Base-by-base conservation (phyloP, 129 eudicot genomes). In the Pulicaria dysenterica region DNA sequence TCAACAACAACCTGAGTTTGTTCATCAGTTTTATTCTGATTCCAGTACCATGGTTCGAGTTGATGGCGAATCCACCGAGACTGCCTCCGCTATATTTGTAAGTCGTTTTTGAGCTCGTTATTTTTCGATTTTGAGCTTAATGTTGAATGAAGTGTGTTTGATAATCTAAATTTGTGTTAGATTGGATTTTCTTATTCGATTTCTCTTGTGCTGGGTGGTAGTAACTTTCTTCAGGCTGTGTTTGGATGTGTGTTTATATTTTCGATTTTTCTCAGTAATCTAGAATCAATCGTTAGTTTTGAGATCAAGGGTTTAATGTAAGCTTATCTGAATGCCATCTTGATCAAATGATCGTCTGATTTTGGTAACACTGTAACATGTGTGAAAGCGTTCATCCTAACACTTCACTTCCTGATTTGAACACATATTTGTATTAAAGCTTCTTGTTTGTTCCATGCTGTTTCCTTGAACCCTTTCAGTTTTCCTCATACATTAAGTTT, bases 21-120 rank as follows among this genome's bases (percentile, higher is more conserved):
- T 79, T 75, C 86, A 87, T 71, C 96, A 87, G 31, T 90, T 90
- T 71, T 89, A 89, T 58, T 83, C 80, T 0, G 92, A 89, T 69
- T 79, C 86, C 14, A 86, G 96, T 80, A 86, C 92, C 3, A 83
- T 88, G 80, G 74, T 88, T 53, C 84, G 96, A 38, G 81, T 87
- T 65, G 92, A 89, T 75, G 92, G 92, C 3, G 83, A 79, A 65
- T 64, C 79, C 6, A 85, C 81, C 8, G 83, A 95, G 38, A 73
- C 88, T 5, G 97, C 91, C 24, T 59, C 91, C 0, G 91, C 85
- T n/a, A 44, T 88, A 77, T 57, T 72, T 70, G 99, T 94, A 73
- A 77, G 44, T 74, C 11, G 40, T 8, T 15, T 57, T 76, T 63
- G 2, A 13, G 57, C 41, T 65, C 10, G 5, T 50, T 49, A 8